Conservation (phyloP, 331 rosid genomes). For the Rhamnella rubrinervis region DNA sequence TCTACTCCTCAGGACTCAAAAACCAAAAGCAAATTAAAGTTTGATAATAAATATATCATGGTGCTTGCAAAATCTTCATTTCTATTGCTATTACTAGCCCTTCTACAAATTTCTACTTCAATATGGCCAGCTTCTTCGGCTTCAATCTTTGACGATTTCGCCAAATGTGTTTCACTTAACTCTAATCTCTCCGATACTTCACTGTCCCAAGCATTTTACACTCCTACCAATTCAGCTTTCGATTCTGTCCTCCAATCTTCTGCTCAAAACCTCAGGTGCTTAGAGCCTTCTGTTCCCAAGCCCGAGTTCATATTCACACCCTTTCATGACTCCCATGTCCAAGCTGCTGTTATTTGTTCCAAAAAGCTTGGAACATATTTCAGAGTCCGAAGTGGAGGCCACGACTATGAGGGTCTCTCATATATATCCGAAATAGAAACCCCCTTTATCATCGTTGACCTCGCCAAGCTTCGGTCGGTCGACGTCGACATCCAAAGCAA, state of each 20-base stretch:
- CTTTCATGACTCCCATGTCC: constrained; percentile 25
- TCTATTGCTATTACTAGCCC: constrained; percentile 1
- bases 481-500: constrained; percentile 35
- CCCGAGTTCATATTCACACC: constrained; percentile 61
- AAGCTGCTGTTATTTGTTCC: constrained; percentile 32
- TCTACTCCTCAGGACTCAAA: not conserved
- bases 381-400: constrained; percentile 37
- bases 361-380: constrained; percentile 21
- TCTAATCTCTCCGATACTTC: constrained; percentile 36
- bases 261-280: constrained; percentile 49
- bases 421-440: constrained; percentile 9
- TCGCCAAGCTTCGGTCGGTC: constrained; percentile 24
- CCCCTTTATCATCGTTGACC: constrained; percentile 25
- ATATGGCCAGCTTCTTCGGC: constrained; percentile 25
- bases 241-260: constrained; percentile 33
- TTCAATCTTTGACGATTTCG: constrained; percentile 37
- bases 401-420: constrained; percentile 32
- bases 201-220: constrained; percentile 30
- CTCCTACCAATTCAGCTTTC: constrained; percentile 46
- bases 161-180: constrained; percentile 42
- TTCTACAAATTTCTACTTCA: constrained; percentile 9
- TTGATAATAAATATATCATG: not conserved
- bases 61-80: constrained; percentile 7
- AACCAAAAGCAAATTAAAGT: not conserved
- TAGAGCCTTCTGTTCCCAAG: constrained; percentile 45